Base-by-base conservation (phyloP, 108 stramenopile genomes). In the Aurantiochytrium sp. region DNA sequence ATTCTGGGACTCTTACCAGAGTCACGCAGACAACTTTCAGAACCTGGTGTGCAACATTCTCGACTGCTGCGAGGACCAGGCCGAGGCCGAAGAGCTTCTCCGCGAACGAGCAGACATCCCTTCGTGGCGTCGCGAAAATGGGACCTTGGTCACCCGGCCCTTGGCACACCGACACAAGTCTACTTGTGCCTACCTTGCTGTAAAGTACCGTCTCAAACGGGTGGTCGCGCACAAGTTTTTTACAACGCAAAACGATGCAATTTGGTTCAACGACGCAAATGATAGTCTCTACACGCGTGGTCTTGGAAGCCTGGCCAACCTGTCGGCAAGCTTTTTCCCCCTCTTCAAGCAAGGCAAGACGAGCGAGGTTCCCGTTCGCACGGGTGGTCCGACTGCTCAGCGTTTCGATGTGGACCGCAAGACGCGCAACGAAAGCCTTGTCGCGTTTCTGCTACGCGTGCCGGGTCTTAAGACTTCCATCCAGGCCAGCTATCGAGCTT, bases 141-240 rank as follows among this genome's bases (percentile, higher is more conserved):
- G 51, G 10, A 28, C 19, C 16, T 35, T 83, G 19, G 28, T 21
- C 19, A 16, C 35, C 6, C 76, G 76, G 43, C 51, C 76, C 8
- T 12, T 53, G 49, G 76, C 76, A 4, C 76, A 83, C 51, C 76
- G 76, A 14, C 76, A 83, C 51, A 83, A 83, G 49, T 25, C 49
- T 16, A 83, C 76, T 6, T 83, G 76, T 35, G 76, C 76, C 4
- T 83, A 83, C 76, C 76, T 83, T 8, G 76, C 76, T 12, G 51
- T 83, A 4, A 83, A 83, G 51, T 83, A 83, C 51, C 76, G 76
- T 12, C 51, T 83, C 23, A 83, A 83, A 35, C 45, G 51, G 10
- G 76, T 83, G n/a, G 76, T 83, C 6, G 76, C 76, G 4, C 76
- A 83, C 76, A 83, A 83, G 76, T 83, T 83, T 23, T 83, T 83